phyloP scores from a whole-genome alignment of 2,329 filamentous ascomycete species.

The Pezicula neosporulosa region DNA sequence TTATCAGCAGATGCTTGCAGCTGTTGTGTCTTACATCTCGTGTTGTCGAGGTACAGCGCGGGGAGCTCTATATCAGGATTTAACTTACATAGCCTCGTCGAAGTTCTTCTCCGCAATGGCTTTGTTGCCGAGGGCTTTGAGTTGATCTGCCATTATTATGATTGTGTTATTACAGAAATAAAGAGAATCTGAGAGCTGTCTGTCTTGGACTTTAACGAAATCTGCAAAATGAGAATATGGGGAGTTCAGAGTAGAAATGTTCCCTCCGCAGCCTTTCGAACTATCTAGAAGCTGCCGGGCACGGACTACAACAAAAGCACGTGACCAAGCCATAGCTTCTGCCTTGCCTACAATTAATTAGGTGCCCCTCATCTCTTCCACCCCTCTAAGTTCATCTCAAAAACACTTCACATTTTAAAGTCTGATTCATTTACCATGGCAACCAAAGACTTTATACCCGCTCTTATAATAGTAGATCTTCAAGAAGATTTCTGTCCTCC shows the following conservation, averaged over 20 bases:
- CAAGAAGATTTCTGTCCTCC: constrained; percentile 96
- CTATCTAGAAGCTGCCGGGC: too few relatives aligned
- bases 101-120: constrained; percentile 98
- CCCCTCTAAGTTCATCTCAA: too few relatives aligned
- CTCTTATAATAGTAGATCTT: constrained; percentile 77
- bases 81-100: constrained; percentile 83
- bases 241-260: not conserved
- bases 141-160: constrained; percentile 57
- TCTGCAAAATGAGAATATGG: constrained; percentile 1
- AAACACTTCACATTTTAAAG: too few relatives aligned
- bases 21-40: too few relatives aligned
- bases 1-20: constrained; percentile 10
- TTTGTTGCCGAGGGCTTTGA: constrained; percentile 98
- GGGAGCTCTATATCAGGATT: constrained; percentile 2
- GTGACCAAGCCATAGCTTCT: too few relatives aligned
- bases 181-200: not conserved
- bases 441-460: constrained; percentile 39
- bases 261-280: too few relatives aligned
- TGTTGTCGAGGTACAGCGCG: not conserved
- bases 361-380: too few relatives aligned
- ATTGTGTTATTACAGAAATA: not conserved
- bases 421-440: constrained; percentile 8
- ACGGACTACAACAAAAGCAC: too few relatives aligned
- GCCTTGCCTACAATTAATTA: too few relatives aligned
- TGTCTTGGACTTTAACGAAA: not conserved